Evolutionary conservation across 1,284 basidiomycete genomes (phyloP).

Genomic region (Ceratobasidium sp.): DNA sequence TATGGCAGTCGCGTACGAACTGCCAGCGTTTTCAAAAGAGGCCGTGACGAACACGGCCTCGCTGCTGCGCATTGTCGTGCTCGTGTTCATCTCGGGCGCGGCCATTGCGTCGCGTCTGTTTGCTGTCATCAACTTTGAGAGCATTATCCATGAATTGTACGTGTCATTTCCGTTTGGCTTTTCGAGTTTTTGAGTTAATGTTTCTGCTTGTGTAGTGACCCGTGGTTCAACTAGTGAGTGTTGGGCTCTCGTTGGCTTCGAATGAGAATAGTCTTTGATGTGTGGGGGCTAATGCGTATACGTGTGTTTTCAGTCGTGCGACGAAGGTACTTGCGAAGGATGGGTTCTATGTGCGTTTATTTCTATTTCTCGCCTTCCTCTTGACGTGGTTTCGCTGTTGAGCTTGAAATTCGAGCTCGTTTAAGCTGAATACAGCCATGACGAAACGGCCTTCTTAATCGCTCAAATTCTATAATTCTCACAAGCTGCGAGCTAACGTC

Average conservation of each 20-base stretch:
- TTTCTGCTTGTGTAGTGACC: conserved; percentile 72
- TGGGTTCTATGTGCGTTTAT: conserved; percentile 88
- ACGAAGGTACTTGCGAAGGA: conserved; percentile 88
- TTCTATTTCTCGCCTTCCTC: not conserved
- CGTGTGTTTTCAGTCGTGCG: conserved; percentile 75
- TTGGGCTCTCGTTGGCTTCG: not conserved
- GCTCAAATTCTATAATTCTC: conserved; percentile 20
- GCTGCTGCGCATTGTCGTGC: conserved; percentile 86
- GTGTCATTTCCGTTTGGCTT: conserved; percentile 57
- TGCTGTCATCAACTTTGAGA: conserved; percentile 98
- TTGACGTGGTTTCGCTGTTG: not conserved
- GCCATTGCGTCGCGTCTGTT: conserved; percentile 97
- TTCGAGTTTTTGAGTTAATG: conserved; percentile 34
- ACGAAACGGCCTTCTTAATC: conserved; percentile 8
- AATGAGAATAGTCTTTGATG: conserved; percentile 6
- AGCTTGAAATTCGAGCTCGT: conserved; percentile 14
- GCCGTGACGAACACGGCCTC: conserved; percentile 82
- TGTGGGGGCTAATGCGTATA: conserved; percentile 48
- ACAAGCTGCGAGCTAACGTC: not conserved
- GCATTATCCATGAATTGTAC: conserved; percentile 98
- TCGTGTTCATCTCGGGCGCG: conserved; percentile 89
- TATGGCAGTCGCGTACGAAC: conserved; percentile 45
- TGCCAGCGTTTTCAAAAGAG: conserved; percentile 44
- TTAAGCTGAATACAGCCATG: not conserved
- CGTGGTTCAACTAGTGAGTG: conserved; percentile 96